Percentiles rank a stretch among this genome's conserved stretches.
These are phyloP conservation scores for Candida xiaguanensis DNA, from an alignment of 805 yeast species.

Conservation along the genomic window DNA sequence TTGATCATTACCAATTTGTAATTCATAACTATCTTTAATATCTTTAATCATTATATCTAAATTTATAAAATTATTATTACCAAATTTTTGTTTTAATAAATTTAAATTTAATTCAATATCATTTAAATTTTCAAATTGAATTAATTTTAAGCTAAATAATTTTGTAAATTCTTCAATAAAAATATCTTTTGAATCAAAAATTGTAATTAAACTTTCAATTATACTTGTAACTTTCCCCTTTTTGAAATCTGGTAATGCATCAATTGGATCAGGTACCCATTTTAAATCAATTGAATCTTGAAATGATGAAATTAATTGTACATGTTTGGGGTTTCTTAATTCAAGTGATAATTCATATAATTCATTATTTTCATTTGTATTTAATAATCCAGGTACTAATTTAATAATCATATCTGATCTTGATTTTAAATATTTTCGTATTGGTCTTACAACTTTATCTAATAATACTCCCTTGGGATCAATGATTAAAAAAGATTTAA, in stretches of 20 bases:
- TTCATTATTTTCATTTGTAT: constrained; percentile 34
- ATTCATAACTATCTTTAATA: constrained; percentile 50
- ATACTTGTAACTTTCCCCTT: constrained; percentile 60
- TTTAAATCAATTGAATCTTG: constrained; percentile 45
- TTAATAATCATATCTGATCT: constrained; percentile 69
- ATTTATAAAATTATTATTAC: constrained; percentile 59
- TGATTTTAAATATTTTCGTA: constrained; percentile 64
- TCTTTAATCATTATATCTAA: constrained; percentile 85
- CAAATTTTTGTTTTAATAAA: constrained; percentile 60
- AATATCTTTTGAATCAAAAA: constrained; percentile 65
- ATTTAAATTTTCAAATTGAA: constrained; percentile 40
- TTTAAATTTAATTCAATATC: constrained; percentile 44
- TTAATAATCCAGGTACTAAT: constrained; percentile 69
- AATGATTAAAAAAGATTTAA: constrained; percentile 65
- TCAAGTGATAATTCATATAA: constrained; percentile 55
- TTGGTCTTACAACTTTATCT: constrained; percentile 74
- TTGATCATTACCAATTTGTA: constrained; percentile 34
- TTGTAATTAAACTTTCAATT: constrained; percentile 66
- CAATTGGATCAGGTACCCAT: constrained; percentile 87
- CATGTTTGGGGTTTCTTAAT: constrained; percentile 28
- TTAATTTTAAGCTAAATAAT: constrained; percentile 55
- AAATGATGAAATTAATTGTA: not conserved
- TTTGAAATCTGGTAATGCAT: constrained; percentile 82
- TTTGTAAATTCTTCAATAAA: constrained; percentile 64
- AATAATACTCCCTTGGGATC: constrained; percentile 85